Evolutionary conservation across 805 yeast species (phyloP).

Genomic region (Blastobotrys chiropterorum): DNA sequence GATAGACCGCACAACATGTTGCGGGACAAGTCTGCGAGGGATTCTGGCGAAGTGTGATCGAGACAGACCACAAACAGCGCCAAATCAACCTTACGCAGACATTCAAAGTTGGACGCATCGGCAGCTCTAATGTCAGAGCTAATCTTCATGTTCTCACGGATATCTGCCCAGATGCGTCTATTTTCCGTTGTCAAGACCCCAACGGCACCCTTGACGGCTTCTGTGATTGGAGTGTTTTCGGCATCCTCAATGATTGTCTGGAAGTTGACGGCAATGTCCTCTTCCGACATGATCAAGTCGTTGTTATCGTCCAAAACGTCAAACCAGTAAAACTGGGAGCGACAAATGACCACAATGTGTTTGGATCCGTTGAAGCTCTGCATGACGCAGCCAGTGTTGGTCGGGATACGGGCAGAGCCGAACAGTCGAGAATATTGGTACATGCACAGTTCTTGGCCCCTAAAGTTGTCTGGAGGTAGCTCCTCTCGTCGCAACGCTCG

Average conservation of each 20-base stretch:
- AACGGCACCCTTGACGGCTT: constrained; percentile 69
- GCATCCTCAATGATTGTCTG: constrained; percentile 75
- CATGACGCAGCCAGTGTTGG: constrained; percentile 74
- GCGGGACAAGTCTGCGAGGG: constrained; percentile 55
- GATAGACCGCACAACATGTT: constrained; percentile 87
- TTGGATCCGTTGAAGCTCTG: constrained; percentile 71
- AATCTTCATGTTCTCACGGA: constrained; percentile 46
- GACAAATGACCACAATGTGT: constrained; percentile 75
- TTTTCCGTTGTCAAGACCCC: constrained; percentile 90
- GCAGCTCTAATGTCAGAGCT: constrained; percentile 31
- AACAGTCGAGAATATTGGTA: constrained; percentile 83
- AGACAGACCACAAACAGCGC: constrained; percentile 79
- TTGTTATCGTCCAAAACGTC: constrained; percentile 75
- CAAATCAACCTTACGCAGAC: constrained; percentile 67
- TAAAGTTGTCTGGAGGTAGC: constrained; percentile 61
- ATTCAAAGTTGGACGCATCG: constrained; percentile 55
- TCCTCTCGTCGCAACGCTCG: constrained; percentile 72
- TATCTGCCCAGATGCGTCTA: constrained; percentile 77
- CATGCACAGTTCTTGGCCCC: constrained; percentile 69
- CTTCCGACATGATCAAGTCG: constrained; percentile 66
- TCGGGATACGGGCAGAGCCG: constrained; percentile 85
- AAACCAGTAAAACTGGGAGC: constrained; percentile 92
- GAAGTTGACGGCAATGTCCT: constrained; percentile 68
- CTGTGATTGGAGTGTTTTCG: constrained; percentile 41
- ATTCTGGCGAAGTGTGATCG: constrained; percentile 66